Evolutionary conservation across 192 early-diverging fungal species (phyloP).

Genomic region (Umbelopsis sp.): DNA sequence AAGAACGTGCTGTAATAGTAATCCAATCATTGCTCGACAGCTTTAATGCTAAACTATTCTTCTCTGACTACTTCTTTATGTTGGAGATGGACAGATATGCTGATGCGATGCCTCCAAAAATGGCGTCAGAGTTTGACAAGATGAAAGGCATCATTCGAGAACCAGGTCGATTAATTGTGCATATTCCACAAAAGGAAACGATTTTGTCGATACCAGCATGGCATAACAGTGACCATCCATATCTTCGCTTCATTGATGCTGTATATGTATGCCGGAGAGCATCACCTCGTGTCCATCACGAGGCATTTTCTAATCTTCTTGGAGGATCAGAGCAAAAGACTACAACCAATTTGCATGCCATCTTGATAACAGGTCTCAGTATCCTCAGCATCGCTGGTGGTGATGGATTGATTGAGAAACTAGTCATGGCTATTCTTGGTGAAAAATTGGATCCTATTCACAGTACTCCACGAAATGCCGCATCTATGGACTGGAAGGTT

Average conservation of each 20-base stretch:
- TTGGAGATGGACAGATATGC: background rate
- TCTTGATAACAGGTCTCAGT: background rate
- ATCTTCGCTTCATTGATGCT: background rate
- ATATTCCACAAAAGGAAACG: background rate
- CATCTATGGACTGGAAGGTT: background rate
- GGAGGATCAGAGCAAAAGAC: background rate
- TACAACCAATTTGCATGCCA: background rate
- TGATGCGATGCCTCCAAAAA: background rate
- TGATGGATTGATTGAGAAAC: background rate
- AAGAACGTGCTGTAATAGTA: too few species aligned
- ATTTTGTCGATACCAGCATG: background rate
- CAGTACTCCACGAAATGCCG: too few species aligned
- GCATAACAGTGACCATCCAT: background rate
- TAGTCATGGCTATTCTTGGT: background rate
- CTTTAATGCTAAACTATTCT: too few species aligned
- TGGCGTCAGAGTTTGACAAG: background rate
- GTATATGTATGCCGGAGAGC: background rate
- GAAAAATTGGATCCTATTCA: background rate
- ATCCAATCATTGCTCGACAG: too few species aligned
- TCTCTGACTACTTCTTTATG: background rate
- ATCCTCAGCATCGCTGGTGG: background rate
- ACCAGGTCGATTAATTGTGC: background rate
- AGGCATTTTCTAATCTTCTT: background rate
- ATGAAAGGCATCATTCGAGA: background rate
- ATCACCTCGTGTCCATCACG: background rate